Percentiles rank a stretch among this genome's conserved stretches.
phyloP scores from a whole-genome alignment of 345 rosid species.

The Gossypium longicalyx region DNA sequence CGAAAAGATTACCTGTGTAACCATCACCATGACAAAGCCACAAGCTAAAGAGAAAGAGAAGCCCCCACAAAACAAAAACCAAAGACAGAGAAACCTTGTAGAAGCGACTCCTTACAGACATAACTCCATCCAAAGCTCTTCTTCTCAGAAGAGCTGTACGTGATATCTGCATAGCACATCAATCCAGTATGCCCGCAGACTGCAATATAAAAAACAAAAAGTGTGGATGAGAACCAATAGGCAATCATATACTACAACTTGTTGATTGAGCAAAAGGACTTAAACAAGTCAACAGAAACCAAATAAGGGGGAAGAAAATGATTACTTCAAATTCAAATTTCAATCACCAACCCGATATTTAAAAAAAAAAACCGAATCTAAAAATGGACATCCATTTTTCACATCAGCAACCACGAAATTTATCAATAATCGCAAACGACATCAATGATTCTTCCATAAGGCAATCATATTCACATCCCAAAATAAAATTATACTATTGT shows the following conservation, averaged over 20 bases:
- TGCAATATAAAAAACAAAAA: background rate
- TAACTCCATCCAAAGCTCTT: slow-evolving; percentile 47
- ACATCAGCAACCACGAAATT: background rate
- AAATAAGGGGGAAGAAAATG: background rate
- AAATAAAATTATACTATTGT: background rate
- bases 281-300: slow-evolving; percentile 1
- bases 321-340: background rate
- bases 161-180: slow-evolving; percentile 85
- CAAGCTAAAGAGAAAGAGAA: slow-evolving; percentile 57
- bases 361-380: slow-evolving; percentile 1
- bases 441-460: background rate
- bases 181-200: slow-evolving; percentile 24
- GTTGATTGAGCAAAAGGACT: slow-evolving; percentile 17
- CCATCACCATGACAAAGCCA: slow-evolving; percentile 64
- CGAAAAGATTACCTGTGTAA: slow-evolving; percentile 41
- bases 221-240: background rate
- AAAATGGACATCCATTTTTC: background rate
- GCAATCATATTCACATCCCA: background rate
- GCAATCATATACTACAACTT: slow-evolving; percentile 11
- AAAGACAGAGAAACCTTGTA: slow-evolving; percentile 69
- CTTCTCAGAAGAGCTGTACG: slow-evolving; percentile 72
- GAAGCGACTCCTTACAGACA: slow-evolving; percentile 34
- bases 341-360: background rate
- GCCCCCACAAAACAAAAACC: slow-evolving; percentile 64
- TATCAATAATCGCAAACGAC: background rate